These are phyloP conservation scores for Gloeostereum incarnatum DNA, from an alignment of 768 basidiomycete genomes.

Conservation along the genomic window DNA sequence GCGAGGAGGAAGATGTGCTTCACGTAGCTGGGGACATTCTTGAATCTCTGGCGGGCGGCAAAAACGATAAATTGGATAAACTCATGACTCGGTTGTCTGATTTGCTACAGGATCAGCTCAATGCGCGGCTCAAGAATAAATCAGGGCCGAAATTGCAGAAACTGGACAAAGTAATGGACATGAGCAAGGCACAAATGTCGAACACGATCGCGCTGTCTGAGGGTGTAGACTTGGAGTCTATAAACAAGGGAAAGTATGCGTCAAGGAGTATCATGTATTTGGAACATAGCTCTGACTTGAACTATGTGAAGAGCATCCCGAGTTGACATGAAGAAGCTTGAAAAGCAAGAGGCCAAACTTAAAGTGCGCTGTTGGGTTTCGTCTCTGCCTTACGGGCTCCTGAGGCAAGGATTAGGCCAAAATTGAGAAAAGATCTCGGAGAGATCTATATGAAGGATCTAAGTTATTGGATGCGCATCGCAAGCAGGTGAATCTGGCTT, in stretches of 20 bases:
- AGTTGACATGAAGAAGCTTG: conserved; percentile 91
- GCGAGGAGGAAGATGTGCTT: conserved; percentile 84
- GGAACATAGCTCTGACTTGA: conserved; percentile 9
- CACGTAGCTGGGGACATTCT: conserved; percentile 67
- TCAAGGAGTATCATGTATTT: conserved; percentile 8
- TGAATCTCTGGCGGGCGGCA: conserved; percentile 62
- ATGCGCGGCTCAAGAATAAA: conserved; percentile 44
- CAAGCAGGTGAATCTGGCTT: conserved; percentile 55
- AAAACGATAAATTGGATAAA: conserved; percentile 46
- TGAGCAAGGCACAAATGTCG: conserved; percentile 76
- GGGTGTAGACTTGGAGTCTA: conserved; percentile 84
- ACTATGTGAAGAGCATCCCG: conserved; percentile 58
- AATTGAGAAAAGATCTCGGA: conserved; percentile 88
- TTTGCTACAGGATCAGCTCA: conserved; percentile 57
- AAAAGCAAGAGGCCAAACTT: conserved; percentile 96
- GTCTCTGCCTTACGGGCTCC: conserved; percentile 3
- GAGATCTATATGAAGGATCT: conserved; percentile 92
- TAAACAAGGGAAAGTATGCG: conserved; percentile 87
- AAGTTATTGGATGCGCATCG: conserved; percentile 89
- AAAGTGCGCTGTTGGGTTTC: conserved; percentile 35
- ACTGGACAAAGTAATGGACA: conserved; percentile 81
- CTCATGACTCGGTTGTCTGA: conserved; percentile 60
- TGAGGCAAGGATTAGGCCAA: conserved; percentile 88
- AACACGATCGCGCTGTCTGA: conserved; percentile 72
- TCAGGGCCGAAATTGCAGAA: conserved; percentile 63